Evolutionary conservation across 192 early-diverging fungal species (phyloP), one percentile per base, ranked within the genome.

Genomic region (Backusella luteola): DNA sequence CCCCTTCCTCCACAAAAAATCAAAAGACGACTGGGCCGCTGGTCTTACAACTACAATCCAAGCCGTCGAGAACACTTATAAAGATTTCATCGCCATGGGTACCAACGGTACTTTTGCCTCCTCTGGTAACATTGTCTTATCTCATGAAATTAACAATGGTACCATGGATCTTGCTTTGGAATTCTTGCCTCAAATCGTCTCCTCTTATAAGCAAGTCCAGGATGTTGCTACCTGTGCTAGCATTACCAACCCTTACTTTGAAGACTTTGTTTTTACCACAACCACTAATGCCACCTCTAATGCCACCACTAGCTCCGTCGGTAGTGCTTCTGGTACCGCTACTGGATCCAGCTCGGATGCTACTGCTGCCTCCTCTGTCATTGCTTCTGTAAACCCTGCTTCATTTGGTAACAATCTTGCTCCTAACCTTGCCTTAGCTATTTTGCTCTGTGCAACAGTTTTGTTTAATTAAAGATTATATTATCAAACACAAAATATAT

Each of bases 161-260:
- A 84, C 85, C 0, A 77, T 83, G 66, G 6, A 12, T 2, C 36
- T 84, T 76, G 84, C 85, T 34, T 67, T 78, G 29, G 70, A 73
- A 19, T 63, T 83, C 75, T 79, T 86, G 66, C 81, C 83, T 35
- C 72, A 68, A 15, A 79, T 83, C 21, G 74, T 76, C 32, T 21
- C 44, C 15, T 36, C 36, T 38, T 83, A 80, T 73, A 76, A 80
- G 71, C 49, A 78, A 41, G 75, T 78, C 32, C 56, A 78, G 46
- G 66, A 74, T 35, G 77, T 78, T 41, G 74, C 76, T 35, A 68
- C 73, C 29, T 82, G 80, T 52, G 74, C 75, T 39, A 76, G 76
- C 66, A 78, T 82, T 41, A 75, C 80, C 36, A 34, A 82, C 9
- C 77, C 80, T 69, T 82, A 82, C 63, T 71, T 77, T 73, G 80